A percentile compares a stretch with the other conserved stretches of the same genome.
phyloP scores from a whole-genome alignment of 2,329 filamentous ascomycete species.

The Ceratocystis ficicola region DNA sequence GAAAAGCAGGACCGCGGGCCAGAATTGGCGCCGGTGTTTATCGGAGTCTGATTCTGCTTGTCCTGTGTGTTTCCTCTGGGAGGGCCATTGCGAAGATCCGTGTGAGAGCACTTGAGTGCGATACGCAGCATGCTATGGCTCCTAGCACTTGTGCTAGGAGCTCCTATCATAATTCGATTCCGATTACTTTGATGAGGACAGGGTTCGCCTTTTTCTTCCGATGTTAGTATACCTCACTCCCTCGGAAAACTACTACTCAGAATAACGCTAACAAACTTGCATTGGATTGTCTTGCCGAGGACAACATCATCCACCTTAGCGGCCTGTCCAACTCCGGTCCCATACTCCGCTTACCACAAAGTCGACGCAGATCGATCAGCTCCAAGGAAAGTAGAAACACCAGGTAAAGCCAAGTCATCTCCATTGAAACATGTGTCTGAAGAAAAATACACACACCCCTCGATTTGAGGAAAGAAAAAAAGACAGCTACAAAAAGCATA shows the following conservation, averaged over 20 bases:
- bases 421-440: too few species aligned
- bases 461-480: too few species aligned
- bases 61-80: conserved; percentile 54
- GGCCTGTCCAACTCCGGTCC: too few species aligned
- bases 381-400: too few species aligned
- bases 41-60: conserved; percentile 14
- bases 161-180: conserved; percentile 64
- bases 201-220: conserved; percentile 36
- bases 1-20: conserved; percentile 54
- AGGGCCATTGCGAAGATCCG: conserved; percentile 87
- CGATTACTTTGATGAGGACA: conserved; percentile 80
- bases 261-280: neutral
- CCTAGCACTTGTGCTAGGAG: conserved; percentile 25
- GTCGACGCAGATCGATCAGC: too few species aligned
- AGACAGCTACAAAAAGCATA: too few species aligned
- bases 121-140: conserved; percentile 61
- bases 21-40: neutral
- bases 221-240: neutral
- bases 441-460: too few species aligned
- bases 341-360: too few species aligned
- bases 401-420: too few species aligned
- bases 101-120: conserved; percentile 73
- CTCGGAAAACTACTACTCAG: neutral
- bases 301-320: neutral
- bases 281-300: neutral